A percentile compares a stretch with the other conserved stretches of the same genome.
Evolutionary conservation across 441 rosid genomes (phyloP).

Genomic region (Populus hybrid): DNA sequence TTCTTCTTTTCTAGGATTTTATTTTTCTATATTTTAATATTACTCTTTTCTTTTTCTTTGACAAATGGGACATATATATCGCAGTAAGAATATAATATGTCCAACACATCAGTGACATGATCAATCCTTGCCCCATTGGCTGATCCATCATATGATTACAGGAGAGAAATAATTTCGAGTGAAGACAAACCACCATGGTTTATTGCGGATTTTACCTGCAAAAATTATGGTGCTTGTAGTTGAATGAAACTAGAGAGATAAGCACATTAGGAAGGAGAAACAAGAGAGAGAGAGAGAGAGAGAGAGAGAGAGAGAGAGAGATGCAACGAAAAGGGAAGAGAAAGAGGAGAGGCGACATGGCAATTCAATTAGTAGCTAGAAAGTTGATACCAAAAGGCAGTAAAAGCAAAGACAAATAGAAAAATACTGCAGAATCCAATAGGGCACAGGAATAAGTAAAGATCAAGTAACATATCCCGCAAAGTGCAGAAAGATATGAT

Average conservation of each 20-base stretch:
- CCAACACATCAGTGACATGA: neutral
- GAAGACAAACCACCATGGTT: neutral
- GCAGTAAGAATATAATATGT: too few relatives aligned
- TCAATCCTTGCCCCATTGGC: neutral
- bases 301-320: too few relatives aligned
- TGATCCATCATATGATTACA: neutral
- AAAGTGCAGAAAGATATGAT: neutral
- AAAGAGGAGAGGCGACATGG: too few relatives aligned
- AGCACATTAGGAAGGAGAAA: neutral
- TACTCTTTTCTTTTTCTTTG: neutral
- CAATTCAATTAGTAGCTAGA: neutral
- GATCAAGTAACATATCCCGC: constrained; percentile 20
- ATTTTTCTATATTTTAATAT: too few relatives aligned
- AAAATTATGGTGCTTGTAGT: neutral
- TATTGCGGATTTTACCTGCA: neutral
- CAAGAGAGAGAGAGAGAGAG: neutral
- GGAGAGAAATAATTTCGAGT: neutral
- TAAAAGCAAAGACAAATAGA: neutral
- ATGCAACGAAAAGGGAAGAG: too few relatives aligned
- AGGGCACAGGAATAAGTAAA: constrained; percentile 29
- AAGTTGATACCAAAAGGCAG: neutral
- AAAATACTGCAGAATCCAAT: constrained; percentile 25
- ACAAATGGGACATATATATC: neutral
- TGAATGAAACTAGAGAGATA: neutral
- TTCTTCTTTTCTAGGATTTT: neutral